Conservation (phyloP, 345 rosid species). For the Aquilaria yunnanensis region DNA sequence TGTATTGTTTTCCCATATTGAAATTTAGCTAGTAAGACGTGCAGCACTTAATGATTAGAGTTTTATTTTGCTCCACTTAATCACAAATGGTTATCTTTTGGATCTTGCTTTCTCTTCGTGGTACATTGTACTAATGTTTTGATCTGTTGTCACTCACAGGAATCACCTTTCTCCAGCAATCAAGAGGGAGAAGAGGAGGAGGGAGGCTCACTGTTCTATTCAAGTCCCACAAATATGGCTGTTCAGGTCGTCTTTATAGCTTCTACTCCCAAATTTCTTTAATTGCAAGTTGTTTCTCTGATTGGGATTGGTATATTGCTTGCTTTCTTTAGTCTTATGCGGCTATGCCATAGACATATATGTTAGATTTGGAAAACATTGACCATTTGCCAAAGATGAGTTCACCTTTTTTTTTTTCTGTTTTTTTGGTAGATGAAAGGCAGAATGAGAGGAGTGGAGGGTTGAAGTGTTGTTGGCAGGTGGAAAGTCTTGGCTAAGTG, state of each 20-base stretch:
- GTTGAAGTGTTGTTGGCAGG: no score
- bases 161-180: conserved; percentile 31
- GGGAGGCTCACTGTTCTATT: conserved; percentile 69
- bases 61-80: not conserved
- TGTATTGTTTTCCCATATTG: not conserved
- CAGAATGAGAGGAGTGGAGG: no score
- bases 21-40: conserved; percentile 4
- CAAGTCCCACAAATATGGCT: conserved; percentile 75
- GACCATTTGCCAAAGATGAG: not conserved
- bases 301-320: not conserved
- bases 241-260: conserved; percentile 49
- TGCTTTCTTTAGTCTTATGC: conserved; percentile 1
- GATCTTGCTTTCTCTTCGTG: conserved; percentile 2
- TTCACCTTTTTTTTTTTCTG: not conserved
- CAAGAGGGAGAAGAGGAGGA: conserved; percentile 65
- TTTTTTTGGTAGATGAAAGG: not conserved
- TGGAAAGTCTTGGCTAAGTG: no score
- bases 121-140: not conserved
- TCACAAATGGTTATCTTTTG: not conserved
- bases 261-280: not conserved
- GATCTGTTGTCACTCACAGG: conserved; percentile 35
- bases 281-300: not conserved
- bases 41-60: not conserved
- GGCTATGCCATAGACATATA: not conserved
- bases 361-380: not conserved